Conservation (phyloP, 768 basidiomycete species). For the Lentinula edodes region DNA sequence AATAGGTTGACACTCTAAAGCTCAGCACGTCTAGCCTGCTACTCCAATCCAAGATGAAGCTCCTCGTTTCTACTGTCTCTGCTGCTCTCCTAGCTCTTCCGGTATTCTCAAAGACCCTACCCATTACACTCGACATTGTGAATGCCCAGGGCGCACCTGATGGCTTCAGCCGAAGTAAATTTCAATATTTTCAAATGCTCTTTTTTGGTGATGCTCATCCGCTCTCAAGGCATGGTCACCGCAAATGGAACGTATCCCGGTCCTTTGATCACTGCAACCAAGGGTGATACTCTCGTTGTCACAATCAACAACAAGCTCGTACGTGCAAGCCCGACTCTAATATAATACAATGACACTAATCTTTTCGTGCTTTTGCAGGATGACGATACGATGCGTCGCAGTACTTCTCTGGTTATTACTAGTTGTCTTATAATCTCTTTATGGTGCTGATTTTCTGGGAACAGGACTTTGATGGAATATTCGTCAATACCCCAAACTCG, state of each 20-base stretch:
- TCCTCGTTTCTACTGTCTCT: not conserved
- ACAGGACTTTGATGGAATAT: constrained; percentile 23
- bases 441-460: too few relatives aligned
- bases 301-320: constrained; percentile 38
- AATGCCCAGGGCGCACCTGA: constrained; percentile 39
- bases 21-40: not conserved
- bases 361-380: constrained; percentile 12
- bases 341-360: not conserved
- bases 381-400: constrained; percentile 24
- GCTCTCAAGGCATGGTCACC: not conserved
- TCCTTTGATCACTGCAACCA: constrained; percentile 37
- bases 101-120: not conserved
- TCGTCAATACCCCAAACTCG: constrained; percentile 15
- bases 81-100: not conserved
- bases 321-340: constrained; percentile 13
- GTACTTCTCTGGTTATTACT: constrained; percentile 15
- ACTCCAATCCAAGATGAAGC: not conserved
- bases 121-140: constrained; percentile 33
- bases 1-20: too few relatives aligned
- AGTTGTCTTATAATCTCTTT: not conserved
- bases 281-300: constrained; percentile 36
- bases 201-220: not conserved
- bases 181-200: not conserved
- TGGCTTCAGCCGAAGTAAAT: constrained; percentile 28
- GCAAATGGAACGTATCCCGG: constrained; percentile 36